phyloP scores from a whole-genome alignment of 257 asterid genomes.

The Coffea eugenioides region DNA sequence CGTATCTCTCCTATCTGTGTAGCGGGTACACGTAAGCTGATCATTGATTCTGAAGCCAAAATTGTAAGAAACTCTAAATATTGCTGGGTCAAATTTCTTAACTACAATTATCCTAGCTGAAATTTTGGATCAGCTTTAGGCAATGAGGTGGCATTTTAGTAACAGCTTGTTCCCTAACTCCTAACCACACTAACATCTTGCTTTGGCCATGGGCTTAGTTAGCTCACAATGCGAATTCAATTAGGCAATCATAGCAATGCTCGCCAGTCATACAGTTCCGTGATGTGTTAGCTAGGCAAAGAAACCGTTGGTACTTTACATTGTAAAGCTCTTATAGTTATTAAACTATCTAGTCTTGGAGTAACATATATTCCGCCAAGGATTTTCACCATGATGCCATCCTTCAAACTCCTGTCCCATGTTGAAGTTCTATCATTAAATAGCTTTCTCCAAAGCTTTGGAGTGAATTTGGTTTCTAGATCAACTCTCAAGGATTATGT shows the following conservation, averaged over 20 bases:
- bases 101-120: not conserved
- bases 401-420: not conserved
- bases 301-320: not conserved
- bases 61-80: not conserved
- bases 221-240: too few species aligned
- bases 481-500: not conserved
- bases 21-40: too few species aligned
- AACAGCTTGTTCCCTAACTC: too few species aligned
- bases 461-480: not conserved
- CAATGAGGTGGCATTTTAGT: not conserved
- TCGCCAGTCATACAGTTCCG: too few species aligned
- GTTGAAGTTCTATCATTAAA: not conserved
- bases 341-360: too few species aligned
- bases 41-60: too few species aligned
- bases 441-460: not conserved
- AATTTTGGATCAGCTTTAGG: not conserved
- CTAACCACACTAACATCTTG: not conserved
- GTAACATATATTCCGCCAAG: not conserved
- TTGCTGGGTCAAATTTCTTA: not conserved
- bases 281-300: too few species aligned
- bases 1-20: not conserved
- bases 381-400: not conserved
- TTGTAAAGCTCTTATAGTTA: too few species aligned
- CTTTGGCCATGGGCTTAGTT: too few species aligned
- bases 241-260: too few species aligned